Evolutionary conservation across 345 rosid species (phyloP).

Genomic region (Gossypium stocksii): DNA sequence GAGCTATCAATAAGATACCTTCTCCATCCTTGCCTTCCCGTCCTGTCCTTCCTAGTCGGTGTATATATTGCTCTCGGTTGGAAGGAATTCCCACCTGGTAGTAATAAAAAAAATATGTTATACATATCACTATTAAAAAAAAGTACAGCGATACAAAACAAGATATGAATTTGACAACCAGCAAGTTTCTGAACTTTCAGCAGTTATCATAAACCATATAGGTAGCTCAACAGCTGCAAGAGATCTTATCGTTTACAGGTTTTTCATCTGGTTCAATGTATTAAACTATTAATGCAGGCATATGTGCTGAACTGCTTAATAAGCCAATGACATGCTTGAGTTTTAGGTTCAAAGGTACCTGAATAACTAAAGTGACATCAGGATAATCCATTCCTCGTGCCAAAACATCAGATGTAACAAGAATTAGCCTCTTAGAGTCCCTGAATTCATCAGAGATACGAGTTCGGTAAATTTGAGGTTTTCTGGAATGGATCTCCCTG

Average conservation of each 20-base stretch:
- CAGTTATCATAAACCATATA: neutral
- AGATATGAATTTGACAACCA: neutral
- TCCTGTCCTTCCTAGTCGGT: conserved; percentile 91
- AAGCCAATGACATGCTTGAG: neutral
- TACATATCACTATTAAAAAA: neutral
- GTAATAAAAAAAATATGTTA: conserved; percentile 9
- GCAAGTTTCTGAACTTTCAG: neutral
- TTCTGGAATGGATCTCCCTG: conserved; percentile 88
- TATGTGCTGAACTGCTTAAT: neutral
- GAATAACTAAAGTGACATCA: conserved; percentile 90
- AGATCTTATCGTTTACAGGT: neutral
- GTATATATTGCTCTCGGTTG: conserved; percentile 77
- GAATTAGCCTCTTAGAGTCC: conserved; percentile 70
- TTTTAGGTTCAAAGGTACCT: conserved; percentile 45
- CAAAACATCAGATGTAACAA: conserved; percentile 88
- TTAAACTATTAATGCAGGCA: neutral
- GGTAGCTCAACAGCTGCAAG: neutral
- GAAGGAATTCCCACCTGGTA: conserved; percentile 77
- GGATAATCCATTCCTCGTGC: conserved; percentile 95
- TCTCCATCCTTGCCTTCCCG: conserved; percentile 79
- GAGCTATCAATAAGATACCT: conserved; percentile 84
- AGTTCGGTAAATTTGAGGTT: conserved; percentile 72
- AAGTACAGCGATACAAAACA: neutral
- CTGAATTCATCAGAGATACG: conserved; percentile 80
- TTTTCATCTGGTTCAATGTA: neutral